Evolutionary conservation across 2,329 filamentous ascomycete genomes (phyloP).

Genomic region (Onygenales sp.): DNA sequence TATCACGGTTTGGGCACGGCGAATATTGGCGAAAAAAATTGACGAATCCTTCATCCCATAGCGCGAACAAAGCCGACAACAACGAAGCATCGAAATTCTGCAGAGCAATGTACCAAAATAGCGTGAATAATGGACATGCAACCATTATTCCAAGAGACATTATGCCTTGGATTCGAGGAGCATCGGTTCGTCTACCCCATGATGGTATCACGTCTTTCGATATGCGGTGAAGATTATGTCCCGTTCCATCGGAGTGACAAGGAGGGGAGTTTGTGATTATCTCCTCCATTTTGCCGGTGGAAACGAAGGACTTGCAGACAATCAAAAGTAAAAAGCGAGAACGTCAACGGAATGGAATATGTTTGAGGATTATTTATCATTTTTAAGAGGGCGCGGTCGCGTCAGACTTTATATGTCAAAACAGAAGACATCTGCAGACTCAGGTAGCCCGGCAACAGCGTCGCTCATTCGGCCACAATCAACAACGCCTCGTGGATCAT

Average conservation of each 20-base stretch:
- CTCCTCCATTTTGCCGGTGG: neutral
- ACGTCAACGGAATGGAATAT: no score
- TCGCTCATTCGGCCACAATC: no score
- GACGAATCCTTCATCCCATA: conserved; percentile 10
- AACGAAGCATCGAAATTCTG: conserved; percentile 17
- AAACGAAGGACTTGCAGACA: neutral
- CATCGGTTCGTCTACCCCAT: conserved; percentile 1
- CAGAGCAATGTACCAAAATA: conserved; percentile 15
- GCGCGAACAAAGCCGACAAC: conserved; percentile 5
- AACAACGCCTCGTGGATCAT: no score
- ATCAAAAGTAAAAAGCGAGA: neutral
- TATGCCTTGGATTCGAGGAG: neutral
- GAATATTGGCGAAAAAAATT: conserved; percentile 12
- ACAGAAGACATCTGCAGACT: no score
- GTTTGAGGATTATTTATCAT: no score
- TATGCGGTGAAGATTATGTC: neutral
- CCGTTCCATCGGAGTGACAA: neutral
- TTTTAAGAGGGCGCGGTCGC: no score
- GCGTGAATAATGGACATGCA: conserved; percentile 15
- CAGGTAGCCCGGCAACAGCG: no score
- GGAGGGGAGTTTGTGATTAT: neutral
- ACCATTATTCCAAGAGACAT: conserved; percentile 12
- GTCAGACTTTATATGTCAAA: no score
- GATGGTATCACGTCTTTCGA: conserved; percentile 1
- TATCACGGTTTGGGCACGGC: conserved; percentile 9